These are phyloP conservation scores for Nakaseomyces kungkrabaensis DNA, from an alignment of 1,139 yeast genomes.

Conservation along the genomic window DNA sequence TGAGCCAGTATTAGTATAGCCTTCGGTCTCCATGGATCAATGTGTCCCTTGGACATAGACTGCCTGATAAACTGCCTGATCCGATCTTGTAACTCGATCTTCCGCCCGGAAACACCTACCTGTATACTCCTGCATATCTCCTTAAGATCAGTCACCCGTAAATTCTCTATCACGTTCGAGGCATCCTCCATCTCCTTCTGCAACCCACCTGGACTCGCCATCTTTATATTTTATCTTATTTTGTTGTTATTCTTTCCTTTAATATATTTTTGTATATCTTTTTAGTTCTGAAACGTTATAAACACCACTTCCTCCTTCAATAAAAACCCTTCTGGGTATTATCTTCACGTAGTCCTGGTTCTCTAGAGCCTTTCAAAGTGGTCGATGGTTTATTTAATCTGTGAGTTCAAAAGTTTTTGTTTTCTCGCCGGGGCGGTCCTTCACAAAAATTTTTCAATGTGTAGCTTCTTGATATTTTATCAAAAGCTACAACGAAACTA, in stretches of 20 bases:
- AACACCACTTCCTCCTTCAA: too few relatives aligned
- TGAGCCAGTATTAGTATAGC: slow-evolving; percentile 38
- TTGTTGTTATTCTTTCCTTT: too few relatives aligned
- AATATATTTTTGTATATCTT: neutral
- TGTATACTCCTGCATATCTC: slow-evolving; percentile 39
- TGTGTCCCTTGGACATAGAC: slow-evolving; percentile 29
- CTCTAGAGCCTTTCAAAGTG: too few relatives aligned
- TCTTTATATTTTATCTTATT: neutral
- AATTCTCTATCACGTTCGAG: slow-evolving; percentile 16
- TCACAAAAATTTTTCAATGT: too few relatives aligned
- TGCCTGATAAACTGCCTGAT: slow-evolving; percentile 33
- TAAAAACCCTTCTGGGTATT: too few relatives aligned
- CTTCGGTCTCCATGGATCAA: slow-evolving; percentile 36
- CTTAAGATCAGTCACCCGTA: slow-evolving; percentile 33
- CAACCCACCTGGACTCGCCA: slow-evolving; percentile 10
- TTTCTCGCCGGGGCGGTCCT: too few relatives aligned
- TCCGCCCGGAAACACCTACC: slow-evolving; percentile 40
- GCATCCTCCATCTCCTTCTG: slow-evolving; percentile 22
- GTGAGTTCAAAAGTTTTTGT: too few relatives aligned
- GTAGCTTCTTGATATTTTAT: too few relatives aligned
- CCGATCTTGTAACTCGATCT: slow-evolving; percentile 42
- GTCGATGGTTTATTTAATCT: too few relatives aligned
- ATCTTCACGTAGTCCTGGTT: too few relatives aligned
- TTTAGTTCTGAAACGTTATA: too few relatives aligned
- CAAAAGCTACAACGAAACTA: too few relatives aligned